Percentiles rank a stretch among this genome's conserved stretches.
These are phyloP conservation scores for Nidularia pulvinata DNA, from an alignment of 768 basidiomycete genomes.

Conservation along the genomic window DNA sequence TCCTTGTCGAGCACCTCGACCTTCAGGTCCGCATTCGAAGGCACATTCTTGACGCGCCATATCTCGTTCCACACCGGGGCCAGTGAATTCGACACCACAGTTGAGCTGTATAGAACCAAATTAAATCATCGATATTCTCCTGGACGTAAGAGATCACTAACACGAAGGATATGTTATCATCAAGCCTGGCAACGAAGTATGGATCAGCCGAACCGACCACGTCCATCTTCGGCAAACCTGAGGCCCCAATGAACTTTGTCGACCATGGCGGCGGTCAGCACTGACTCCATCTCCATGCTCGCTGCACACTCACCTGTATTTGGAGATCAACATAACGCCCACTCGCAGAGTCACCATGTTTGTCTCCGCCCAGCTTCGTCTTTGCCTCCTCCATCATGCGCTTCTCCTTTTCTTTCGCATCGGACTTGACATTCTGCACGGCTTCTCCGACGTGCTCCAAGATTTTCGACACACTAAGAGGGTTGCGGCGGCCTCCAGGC, in stretches of 20 bases:
- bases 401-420: constrained; percentile 1
- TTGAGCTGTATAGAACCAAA: constrained; percentile 44
- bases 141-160: neutral
- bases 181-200: constrained; percentile 70
- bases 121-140: neutral
- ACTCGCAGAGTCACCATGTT: constrained; percentile 11
- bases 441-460: constrained; percentile 19
- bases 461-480: constrained; percentile 30
- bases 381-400: constrained; percentile 28
- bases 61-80: constrained; percentile 76
- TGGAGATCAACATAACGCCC: constrained; percentile 59
- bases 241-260: constrained; percentile 70
- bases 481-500: constrained; percentile 25
- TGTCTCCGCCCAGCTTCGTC: constrained; percentile 24
- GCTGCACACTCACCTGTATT: constrained; percentile 41
- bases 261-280: neutral
- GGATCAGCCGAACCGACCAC: constrained; percentile 65
- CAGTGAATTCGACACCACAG: constrained; percentile 55
- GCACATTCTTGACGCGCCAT: constrained; percentile 77
- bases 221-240: constrained; percentile 69
- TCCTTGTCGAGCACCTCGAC: constrained; percentile 74
- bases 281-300: neutral
- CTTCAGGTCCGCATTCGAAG: constrained; percentile 52
- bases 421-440: constrained; percentile 19
- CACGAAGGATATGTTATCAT: constrained; percentile 65